These are phyloP conservation scores for Neurospora discreta DNA, from an alignment of 495 filamentous ascomycete genomes.

Conservation along the genomic window DNA sequence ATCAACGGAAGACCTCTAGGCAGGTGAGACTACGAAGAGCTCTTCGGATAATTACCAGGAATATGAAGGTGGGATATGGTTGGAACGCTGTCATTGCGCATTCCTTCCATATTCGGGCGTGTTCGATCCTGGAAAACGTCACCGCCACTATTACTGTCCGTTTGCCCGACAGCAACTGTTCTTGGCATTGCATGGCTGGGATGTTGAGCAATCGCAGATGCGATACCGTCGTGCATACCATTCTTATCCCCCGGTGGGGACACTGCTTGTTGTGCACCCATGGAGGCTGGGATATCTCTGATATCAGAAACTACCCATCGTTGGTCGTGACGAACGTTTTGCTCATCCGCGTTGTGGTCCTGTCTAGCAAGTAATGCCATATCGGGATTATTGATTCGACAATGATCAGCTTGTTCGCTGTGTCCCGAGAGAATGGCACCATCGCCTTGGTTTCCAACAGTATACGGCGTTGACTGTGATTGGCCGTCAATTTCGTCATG, in stretches of 20 bases:
- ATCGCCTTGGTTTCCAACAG: background rate
- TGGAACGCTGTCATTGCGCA: constrained; percentile 16
- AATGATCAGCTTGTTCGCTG: background rate
- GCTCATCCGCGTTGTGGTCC: background rate
- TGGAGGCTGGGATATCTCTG: background rate
- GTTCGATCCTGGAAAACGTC: background rate
- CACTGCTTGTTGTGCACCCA: background rate
- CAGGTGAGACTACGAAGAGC: constrained; percentile 3
- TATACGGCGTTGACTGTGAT: background rate
- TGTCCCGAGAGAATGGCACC: background rate
- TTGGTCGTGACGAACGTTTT: background rate
- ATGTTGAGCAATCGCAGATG: background rate
- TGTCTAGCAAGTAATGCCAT: background rate
- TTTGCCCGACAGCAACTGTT: background rate
- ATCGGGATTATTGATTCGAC: background rate
- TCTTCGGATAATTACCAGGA: constrained; percentile 46
- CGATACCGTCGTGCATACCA: background rate
- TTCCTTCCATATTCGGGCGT: constrained; percentile 7
- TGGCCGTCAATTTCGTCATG: background rate
- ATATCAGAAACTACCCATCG: background rate
- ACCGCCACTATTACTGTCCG: background rate
- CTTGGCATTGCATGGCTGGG: background rate
- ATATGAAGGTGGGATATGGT: constrained; percentile 38
- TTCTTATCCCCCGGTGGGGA: background rate
- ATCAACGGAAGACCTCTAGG: background rate